Evolutionary conservation across 2,329 filamentous ascomycete species (phyloP), one percentile per base, ranked within the genome.

Genomic region (Botryotinia narcissicola): DNA sequence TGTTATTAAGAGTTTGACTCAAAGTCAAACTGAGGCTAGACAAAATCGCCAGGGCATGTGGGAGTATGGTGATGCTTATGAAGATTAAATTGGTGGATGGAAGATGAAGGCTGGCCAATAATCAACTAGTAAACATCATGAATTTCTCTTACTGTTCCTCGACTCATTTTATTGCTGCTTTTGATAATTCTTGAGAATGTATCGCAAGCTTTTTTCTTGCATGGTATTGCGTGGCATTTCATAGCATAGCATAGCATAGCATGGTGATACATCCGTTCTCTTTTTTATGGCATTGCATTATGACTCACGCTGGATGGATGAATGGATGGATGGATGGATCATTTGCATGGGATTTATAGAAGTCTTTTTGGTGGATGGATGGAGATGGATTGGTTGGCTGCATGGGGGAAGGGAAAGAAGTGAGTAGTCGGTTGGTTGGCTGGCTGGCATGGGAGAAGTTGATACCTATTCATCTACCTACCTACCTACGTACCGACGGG

Each of bases 11-110:
- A 88, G 89, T 78, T 84, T 98, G 75, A 91, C 89, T 80, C 88
- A 92, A 82, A 88, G 92, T 70, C 92, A 97, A 85, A 86, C 87
- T 51, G 87, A 91, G 82, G 95, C 95, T 7, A 97, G 97, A 88
- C 86, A 88, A 72, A 90, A 91, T 73, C 89, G 94, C 75, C 86
- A 90, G 77, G 96, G 96, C 61, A 96, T 97, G 88, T 99, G 95
- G 95, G 96, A 99, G 87, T 99, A 98, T 83, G 96, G 96, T 78
- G 96, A 98, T 82, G 87, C 97, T 80, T 97, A 94, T 22, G 95
- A 97, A 85, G 94, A 97, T 80, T 94, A 90, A 60, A 57, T 59
- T 37, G 40, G 22, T 46, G 29, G 54, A 60, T 60, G 9, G 22
- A 5, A 20, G n/a, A 18, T 48, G 18, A 46, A 20, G 40, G 63